Evolutionary conservation across 2,329 filamentous ascomycete genomes (phyloP), one percentile per base, ranked within the genome.

Genomic region (Pezicula radicicola): DNA sequence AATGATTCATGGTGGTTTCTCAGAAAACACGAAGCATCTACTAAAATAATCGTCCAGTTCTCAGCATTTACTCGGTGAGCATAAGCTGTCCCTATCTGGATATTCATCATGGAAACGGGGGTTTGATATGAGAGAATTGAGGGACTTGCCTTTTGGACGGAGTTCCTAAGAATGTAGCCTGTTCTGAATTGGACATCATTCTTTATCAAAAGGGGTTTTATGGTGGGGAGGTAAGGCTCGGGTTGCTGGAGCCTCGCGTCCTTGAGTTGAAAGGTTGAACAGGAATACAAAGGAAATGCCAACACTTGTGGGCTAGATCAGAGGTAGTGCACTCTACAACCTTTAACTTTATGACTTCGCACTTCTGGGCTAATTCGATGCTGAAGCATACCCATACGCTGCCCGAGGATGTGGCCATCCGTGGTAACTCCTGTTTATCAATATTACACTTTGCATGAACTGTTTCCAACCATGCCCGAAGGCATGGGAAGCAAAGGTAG

Each of bases 41-140:
- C 94, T 97, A 99, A 96, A 95, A 96, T 94, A 88, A 82, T 90
- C 86, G 91, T 86, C 87, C 87, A 85, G 84, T 80, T 91, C 78
- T 84, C 89, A 92, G 95, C 92, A 97, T 78, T 78, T 91, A 89
- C 90, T 75, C 67, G 72, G 4, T 70, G 64, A 78, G 88, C 88
- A 93, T 97, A 89, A 91, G 93, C 85, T 97, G 94, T 97, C 94
- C 94, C 94, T 97, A 97, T 97, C 94, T 84, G 88, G 88, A 83
- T 83, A 76, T 90, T 97, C 93, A 97, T 97, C 94, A 93, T 81
- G 72, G 75, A 76, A 78, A 61, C 54, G 50, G 37, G 49, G 48
- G 13, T 30, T 10, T 16, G 27, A 33, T 16, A 53, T 60, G 49
- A 52, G 48, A 49, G 53, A 61, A 62, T 12, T n/a, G 10, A 16